Percentiles rank a stretch among this genome's conserved stretches.
phyloP scores from a whole-genome alignment of 495 filamentous ascomycete genomes.

The Glutinoglossum americanum region DNA sequence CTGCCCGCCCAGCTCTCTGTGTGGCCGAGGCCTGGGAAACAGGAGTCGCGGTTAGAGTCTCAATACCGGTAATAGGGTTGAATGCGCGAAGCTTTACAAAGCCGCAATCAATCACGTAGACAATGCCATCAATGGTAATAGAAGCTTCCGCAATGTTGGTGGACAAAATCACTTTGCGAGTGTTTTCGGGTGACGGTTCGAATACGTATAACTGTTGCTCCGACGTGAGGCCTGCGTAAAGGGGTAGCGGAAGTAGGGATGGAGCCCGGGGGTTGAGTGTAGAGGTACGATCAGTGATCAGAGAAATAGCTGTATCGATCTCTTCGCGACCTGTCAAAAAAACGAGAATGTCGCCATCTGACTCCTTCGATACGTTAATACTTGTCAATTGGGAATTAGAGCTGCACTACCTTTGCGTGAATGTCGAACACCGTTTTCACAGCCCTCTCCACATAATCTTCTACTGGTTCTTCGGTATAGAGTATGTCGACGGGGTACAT shows the following conservation, averaged over 20 bases:
- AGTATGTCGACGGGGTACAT: constrained; percentile 83
- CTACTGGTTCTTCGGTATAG: constrained; percentile 57
- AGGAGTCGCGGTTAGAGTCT: constrained; percentile 67
- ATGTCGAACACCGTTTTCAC: constrained; percentile 86
- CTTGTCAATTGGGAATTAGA: neutral
- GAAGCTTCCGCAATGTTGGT: constrained; percentile 96
- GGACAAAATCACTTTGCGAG: constrained; percentile 76
- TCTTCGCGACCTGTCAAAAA: constrained; percentile 90
- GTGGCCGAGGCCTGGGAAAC: constrained; percentile 85
- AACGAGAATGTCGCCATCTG: constrained; percentile 70
- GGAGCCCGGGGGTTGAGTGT: constrained; percentile 49
- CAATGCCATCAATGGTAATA: constrained; percentile 81
- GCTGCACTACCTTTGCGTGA: constrained; percentile 44
- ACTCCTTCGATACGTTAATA: constrained; percentile 5
- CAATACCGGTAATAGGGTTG: constrained; percentile 74
- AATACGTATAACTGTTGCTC: constrained; percentile 91
- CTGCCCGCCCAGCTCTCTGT: constrained; percentile 80
- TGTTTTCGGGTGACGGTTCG: constrained; percentile 63
- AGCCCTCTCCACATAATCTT: constrained; percentile 76
- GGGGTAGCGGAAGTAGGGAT: constrained; percentile 52
- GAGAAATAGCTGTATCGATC: constrained; percentile 62
- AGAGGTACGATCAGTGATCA: constrained; percentile 56
- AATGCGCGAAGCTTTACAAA: constrained; percentile 83
- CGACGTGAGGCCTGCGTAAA: constrained; percentile 74
- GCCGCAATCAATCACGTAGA: constrained; percentile 81